phyloP scores from a whole-genome alignment of 2,329 filamentous ascomycete species.

The Neonectria hederae region DNA sequence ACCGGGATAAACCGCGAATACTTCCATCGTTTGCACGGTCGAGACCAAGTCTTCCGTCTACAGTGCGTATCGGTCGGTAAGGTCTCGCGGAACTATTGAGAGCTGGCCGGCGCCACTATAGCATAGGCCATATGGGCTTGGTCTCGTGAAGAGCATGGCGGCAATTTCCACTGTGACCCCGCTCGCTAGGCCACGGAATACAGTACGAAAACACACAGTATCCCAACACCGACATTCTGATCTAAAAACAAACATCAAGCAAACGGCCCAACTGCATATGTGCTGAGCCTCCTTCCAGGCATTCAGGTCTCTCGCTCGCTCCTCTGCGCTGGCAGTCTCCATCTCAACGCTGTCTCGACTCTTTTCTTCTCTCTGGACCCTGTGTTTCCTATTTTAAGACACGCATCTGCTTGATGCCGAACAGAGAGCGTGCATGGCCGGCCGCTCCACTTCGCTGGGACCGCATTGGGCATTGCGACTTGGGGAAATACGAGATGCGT shows the following conservation, averaged over 20 bases:
- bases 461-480: slow-evolving; percentile 15
- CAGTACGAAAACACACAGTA: neutral
- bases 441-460: slow-evolving; percentile 1
- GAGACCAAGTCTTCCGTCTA: neutral
- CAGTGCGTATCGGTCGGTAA: neutral
- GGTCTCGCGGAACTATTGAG: neutral
- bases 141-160: neutral
- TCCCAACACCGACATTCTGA: neutral
- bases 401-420: neutral
- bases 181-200: neutral
- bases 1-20: too few species aligned
- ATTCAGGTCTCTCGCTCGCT: neutral
- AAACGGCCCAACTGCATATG: neutral
- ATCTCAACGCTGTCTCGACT: neutral
- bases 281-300: neutral
- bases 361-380: neutral
- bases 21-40: neutral
- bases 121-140: neutral
- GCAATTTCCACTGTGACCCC: neutral
- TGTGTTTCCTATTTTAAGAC: neutral
- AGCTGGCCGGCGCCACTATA: neutral
- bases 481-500: slow-evolving; percentile 41
- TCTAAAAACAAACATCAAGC: neutral
- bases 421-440: neutral
- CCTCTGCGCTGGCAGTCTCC: neutral